Base-by-base conservation (phyloP, 176 grass and related monocot genomes). In the Triticum monococcum region DNA sequence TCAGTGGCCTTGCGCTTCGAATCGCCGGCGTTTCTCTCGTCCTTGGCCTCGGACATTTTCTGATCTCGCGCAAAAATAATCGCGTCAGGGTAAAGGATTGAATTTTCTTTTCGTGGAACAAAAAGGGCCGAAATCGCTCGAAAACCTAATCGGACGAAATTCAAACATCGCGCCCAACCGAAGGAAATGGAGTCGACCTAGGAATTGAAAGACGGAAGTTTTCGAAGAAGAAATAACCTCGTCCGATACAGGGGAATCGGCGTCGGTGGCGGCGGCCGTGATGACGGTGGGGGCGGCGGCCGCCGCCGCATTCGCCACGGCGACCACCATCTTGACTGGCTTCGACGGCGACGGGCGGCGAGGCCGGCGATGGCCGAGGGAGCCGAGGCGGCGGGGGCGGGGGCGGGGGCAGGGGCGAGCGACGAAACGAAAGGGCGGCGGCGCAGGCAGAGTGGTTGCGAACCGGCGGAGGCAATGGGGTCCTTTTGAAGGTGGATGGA, bases 211-310 rank as follows among this genome's bases (percentile, higher is more conserved):
- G 6, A 69, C n/a, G 24, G 17, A 1, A 1, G 45, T 4, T 72
- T 18, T 43, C 13, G 4, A 25, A 72, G 17, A 75, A 56, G 13
- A 70, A 62, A 84, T 54, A 68, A 98, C 97, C 94, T 99, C 92
- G 26, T 99, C 92, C 87, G 94, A 99, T 63, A 60, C 92, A 20
- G 94, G 97, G 63, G 97, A 96, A 93, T 87, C 94, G 17, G 85
- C 88, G 10, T 40, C 38, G 35, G 35, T 5, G 35, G 5, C 35
- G n/a, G 83, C 83, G 12, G 83, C 31, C 17, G 86, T 48, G 45
- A 48, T 2, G 46, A 82, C 8, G 3, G 84, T 18, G 12, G 86
- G 13, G 35, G 57, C 2, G 33, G 75, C 8, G 12, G 48, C 45
- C n/a, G 71, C 12, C n/a, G 72, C 72, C 41, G 41, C 90, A 24